These are phyloP conservation scores for Hammondia hammondi DNA, from an alignment of 169 alveolate genomes.

Conservation along the genomic window DNA sequence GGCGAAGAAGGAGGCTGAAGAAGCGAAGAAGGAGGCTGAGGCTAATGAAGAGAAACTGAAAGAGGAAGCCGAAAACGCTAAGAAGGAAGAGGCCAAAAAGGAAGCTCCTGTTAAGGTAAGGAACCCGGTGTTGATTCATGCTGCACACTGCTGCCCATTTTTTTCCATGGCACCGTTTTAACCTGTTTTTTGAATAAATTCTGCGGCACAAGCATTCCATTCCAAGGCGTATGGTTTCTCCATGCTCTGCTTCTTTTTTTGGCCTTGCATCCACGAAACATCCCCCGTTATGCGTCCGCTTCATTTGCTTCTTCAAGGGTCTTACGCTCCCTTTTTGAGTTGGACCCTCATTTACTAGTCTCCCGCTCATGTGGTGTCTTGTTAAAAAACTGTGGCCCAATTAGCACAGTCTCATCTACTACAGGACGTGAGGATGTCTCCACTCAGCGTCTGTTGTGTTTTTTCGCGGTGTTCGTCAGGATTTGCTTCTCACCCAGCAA, in stretches of 20 bases:
- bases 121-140: no score
- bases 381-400: background rate
- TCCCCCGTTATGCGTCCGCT: no score
- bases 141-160: no score
- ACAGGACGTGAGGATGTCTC: background rate
- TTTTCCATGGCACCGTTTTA: no score
- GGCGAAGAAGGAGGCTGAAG: conserved; percentile 18
- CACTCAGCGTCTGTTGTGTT: background rate
- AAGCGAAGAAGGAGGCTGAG: background rate
- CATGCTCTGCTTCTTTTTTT: no score
- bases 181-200: no score
- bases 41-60: background rate
- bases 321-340: no score
- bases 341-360: background rate
- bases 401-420: background rate
- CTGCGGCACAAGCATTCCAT: no score
- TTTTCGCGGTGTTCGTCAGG: background rate
- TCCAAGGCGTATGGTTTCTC: no score
- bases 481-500: conserved; percentile 60
- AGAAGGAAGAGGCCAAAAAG: background rate
- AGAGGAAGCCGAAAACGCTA: background rate
- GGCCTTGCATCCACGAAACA: no score
- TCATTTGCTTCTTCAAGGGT: no score
- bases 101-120: background rate
- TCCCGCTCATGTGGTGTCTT: background rate